phyloP scores from a whole-genome alignment of 164 flowering plant species.

The Tetracentron sinense region DNA sequence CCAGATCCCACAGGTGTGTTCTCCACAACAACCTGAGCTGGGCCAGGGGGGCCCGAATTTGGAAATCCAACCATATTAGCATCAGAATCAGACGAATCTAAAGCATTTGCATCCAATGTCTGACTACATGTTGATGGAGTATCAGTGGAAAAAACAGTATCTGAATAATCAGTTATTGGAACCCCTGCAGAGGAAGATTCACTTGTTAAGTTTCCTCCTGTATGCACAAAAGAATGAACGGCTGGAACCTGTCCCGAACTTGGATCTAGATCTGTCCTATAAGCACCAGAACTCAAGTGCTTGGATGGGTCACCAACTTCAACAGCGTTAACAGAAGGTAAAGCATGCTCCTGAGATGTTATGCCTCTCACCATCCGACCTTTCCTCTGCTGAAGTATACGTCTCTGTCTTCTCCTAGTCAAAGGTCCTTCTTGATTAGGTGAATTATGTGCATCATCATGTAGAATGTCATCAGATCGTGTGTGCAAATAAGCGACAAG shows the following conservation, averaged over 20 bases:
- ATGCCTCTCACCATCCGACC: constrained; percentile 48
- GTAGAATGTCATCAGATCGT: constrained; percentile 48
- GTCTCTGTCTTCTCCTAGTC: constrained; percentile 69
- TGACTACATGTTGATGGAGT: constrained; percentile 21
- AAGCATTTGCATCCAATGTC: constrained; percentile 37
- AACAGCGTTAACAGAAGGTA: constrained; percentile 36
- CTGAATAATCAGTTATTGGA: constrained; percentile 37
- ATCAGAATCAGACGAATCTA: constrained; percentile 43
- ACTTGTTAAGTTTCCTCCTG: constrained; percentile 36
- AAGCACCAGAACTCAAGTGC: constrained; percentile 29
- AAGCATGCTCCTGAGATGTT: constrained; percentile 44
- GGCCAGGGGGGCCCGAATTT: constrained; percentile 65
- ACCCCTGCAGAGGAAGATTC: constrained; percentile 34
- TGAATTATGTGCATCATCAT: constrained; percentile 47
- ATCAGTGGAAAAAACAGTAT: constrained; percentile 30
- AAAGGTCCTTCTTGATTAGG: constrained; percentile 52
- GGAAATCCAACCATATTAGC: constrained; percentile 29
- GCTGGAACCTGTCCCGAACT: constrained; percentile 39
- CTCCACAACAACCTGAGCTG: constrained; percentile 97
- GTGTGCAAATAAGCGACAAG: constrained; percentile 98
- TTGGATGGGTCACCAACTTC: constrained; percentile 47
- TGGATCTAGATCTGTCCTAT: constrained; percentile 33
- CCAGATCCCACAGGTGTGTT: constrained; percentile 93
- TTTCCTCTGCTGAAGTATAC: constrained; percentile 84
- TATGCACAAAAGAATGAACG: constrained; percentile 30